Evolutionary conservation across 345 rosid genomes (phyloP), one percentile per base, ranked within the genome.

Genomic region (Gossypium sturtianum): DNA sequence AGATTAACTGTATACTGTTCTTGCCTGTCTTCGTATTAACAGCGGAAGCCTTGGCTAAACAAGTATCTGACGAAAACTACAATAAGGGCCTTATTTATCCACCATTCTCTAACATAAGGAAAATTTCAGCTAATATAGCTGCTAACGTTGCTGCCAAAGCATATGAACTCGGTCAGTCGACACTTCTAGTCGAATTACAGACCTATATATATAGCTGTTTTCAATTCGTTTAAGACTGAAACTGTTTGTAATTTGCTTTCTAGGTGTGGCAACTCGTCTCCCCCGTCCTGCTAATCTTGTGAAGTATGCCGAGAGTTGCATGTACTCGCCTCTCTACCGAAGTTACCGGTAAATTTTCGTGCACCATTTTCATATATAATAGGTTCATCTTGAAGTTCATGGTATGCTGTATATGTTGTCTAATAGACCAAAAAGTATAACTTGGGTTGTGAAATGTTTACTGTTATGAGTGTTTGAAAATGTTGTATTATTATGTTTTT

Each of bases 121-220:
- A 87, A 52, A 93, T 96, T 44, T 96, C 99, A 7, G 98, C 99
- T 51, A 69, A 83, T 20, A 96, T 96, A n/a, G 99, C 99, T 51
- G 97, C 97, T 64, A 85, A 80, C n/a, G 98, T 91, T 11, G 99
- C 97, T 74, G 89, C 89, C 8, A 95, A 93, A 83, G 98, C 94
- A 4, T 96, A 96, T 65, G 97, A 96, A 76, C 93, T 91, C 17
- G 98, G 98, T 94, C 52, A 81, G 76, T 78, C 1, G 22, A 13
- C 41, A 38, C 12, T 23, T 27, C 20, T 20, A 29, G 27, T 12
- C 6, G 5, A 8, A 2, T 43, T 3, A 19, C 45, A 44, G 20
- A 34, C 5, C 7, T 0, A 4, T 34, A 34, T 34, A 34, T 34
- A 5, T 34, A 34, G 41, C 1, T 34, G 7, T 34, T 34, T 34